Conservation (phyloP, 176 grass and related monocot genomes). For the Eragrostis curvula region DNA sequence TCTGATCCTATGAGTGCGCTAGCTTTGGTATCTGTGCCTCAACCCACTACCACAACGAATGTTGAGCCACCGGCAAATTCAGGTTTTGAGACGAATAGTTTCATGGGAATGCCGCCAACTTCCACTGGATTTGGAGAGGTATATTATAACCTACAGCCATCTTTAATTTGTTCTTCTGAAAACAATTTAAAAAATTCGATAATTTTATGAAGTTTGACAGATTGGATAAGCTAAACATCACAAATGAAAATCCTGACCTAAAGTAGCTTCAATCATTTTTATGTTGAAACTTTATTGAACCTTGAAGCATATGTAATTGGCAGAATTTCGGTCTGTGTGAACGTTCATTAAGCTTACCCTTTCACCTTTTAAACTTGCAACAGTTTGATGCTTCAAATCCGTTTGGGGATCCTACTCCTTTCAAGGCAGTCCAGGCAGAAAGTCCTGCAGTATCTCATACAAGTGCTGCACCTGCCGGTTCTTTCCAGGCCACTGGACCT, state of each 20-base stretch:
- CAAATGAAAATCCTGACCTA: neutral
- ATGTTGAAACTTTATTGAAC: too few relatives aligned
- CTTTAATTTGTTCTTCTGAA: neutral
- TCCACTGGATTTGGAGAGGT: slow-evolving; percentile 75
- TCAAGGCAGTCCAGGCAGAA: slow-evolving; percentile 73
- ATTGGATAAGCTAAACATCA: slow-evolving; percentile 20
- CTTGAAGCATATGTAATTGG: too few relatives aligned
- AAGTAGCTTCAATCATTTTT: neutral
- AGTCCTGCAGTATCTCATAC: slow-evolving; percentile 50
- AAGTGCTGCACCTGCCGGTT: slow-evolving; percentile 49
- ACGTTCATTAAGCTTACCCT: slow-evolving; percentile 24
- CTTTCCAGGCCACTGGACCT: slow-evolving; percentile 53
- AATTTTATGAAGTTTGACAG: neutral
- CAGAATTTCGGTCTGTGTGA: neutral
- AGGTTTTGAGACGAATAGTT: slow-evolving; percentile 60
- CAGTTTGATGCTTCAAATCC: slow-evolving; percentile 70
- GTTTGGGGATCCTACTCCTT: slow-evolving; percentile 85
- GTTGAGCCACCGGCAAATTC: slow-evolving; percentile 62
- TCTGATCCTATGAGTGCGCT: slow-evolving; percentile 73
- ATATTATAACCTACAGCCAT: slow-evolving; percentile 20
- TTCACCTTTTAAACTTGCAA: slow-evolving; percentile 29
- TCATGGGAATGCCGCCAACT: slow-evolving; percentile 60
- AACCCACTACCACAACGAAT: slow-evolving; percentile 49
- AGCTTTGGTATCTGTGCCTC: slow-evolving; percentile 82
- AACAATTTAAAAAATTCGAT: neutral